These are phyloP conservation scores for Russula sp. DNA, from an alignment of 768 basidiomycete species.

Conservation along the genomic window DNA sequence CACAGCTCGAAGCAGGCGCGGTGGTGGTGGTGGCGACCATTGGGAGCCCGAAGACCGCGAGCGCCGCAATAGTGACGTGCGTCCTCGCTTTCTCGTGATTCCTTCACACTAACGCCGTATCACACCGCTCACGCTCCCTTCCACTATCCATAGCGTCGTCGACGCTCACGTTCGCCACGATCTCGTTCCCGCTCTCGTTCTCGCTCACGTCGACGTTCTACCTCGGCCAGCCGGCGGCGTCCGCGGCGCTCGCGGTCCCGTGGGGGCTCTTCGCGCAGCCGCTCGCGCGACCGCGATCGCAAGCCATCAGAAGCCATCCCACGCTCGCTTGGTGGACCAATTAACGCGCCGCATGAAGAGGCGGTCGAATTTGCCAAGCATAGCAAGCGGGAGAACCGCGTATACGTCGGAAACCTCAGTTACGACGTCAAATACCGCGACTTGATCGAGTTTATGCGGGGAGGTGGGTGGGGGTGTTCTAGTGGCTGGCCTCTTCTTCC, in stretches of 20 bases:
- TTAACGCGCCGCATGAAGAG: constrained; percentile 89
- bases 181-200: constrained; percentile 53
- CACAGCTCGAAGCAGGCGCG: constrained; percentile 41
- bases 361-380: constrained; percentile 92
- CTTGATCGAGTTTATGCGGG: constrained; percentile 99
- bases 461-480: constrained; percentile 94
- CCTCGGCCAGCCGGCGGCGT: constrained; percentile 52
- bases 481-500: constrained; percentile 45
- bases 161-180: constrained; percentile 47
- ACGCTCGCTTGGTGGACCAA: constrained; percentile 79
- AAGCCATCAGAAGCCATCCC: constrained; percentile 61
- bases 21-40: constrained; percentile 53
- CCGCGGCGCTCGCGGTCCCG: constrained; percentile 52
- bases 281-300: constrained; percentile 52
- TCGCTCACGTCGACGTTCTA: constrained; percentile 64
- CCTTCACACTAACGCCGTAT: neutral
- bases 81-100: neutral
- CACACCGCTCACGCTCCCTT: neutral
- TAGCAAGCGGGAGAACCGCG: constrained; percentile 96
- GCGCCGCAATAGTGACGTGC: constrained; percentile 59
- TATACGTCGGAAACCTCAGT: constrained; percentile 98
- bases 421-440: constrained; percentile 99
- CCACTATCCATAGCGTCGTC: constrained; percentile 15
- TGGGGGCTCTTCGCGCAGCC: constrained; percentile 53
- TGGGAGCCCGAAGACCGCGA: constrained; percentile 75